These are phyloP conservation scores for Pittosporum tobira DNA, from an alignment of 129 eudicot species.

Conservation along the genomic window DNA sequence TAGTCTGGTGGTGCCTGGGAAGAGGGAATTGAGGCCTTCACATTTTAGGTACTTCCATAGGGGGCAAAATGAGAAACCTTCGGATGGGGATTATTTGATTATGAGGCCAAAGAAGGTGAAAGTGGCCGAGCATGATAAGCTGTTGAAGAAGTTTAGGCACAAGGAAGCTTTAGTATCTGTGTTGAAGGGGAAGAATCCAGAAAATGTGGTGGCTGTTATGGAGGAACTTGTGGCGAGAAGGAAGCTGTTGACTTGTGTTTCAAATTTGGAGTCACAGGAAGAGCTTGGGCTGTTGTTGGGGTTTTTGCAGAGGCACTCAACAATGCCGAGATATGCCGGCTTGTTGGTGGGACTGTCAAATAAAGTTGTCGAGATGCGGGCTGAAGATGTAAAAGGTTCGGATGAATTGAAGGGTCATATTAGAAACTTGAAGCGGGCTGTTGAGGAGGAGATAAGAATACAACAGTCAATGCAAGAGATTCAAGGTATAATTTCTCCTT, in stretches of 20 bases:
- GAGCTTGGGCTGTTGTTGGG: conserved; percentile 66
- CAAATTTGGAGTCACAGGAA: conserved; percentile 50
- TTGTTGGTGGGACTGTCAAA: conserved; percentile 48
- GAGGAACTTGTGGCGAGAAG: conserved; percentile 88
- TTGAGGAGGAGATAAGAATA: conserved; percentile 68
- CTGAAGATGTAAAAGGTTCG: conserved; percentile 51
- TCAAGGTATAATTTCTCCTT: conserved; percentile 84
- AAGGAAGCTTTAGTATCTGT: conserved; percentile 79
- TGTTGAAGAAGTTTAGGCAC: conserved; percentile 81
- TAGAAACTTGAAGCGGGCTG: conserved; percentile 56
- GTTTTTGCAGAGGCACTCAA: conserved; percentile 65
- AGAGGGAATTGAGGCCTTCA: conserved; percentile 56
- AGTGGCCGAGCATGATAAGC: conserved; percentile 68
- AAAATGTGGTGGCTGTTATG: conserved; percentile 71
- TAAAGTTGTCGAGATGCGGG: conserved; percentile 71
- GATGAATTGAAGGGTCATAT: conserved; percentile 46
- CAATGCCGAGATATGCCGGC: conserved; percentile 63
- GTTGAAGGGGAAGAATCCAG: conserved; percentile 58
- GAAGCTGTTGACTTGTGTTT: conserved; percentile 59
- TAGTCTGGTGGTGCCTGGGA: conserved; percentile 29
- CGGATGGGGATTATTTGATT: conserved; percentile 65
- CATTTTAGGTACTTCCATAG: conserved; percentile 74
- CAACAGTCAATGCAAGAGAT: conserved; percentile 77
- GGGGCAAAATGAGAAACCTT: conserved; percentile 74
- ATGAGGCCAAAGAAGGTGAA: conserved; percentile 70